phyloP scores from a whole-genome alignment of 345 rosid genomes.

The Boechera divaricarpa region DNA sequence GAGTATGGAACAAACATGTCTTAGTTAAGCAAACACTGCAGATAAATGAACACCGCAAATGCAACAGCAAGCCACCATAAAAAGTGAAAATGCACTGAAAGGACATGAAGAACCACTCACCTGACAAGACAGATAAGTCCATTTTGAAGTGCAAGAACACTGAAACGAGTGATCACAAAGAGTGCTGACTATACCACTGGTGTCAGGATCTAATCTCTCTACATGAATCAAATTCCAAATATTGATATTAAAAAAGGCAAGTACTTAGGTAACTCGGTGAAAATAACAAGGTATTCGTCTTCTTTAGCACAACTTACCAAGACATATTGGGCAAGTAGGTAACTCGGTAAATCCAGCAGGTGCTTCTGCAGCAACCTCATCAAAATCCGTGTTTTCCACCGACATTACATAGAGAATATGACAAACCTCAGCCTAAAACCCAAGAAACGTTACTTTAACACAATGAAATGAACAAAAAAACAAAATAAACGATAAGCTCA shows the following conservation, averaged over 20 bases:
- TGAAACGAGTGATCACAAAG: constrained; percentile 96
- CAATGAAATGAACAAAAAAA: background rate
- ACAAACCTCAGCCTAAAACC: constrained; percentile 80
- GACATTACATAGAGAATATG: constrained; percentile 68
- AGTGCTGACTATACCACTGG: constrained; percentile 82
- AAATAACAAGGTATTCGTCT: background rate
- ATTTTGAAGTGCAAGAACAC: constrained; percentile 88
- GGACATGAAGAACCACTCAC: constrained; percentile 47
- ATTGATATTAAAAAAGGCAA: background rate
- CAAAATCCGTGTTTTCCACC: constrained; percentile 72
- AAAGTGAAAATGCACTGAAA: constrained; percentile 4
- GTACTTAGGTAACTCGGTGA: background rate
- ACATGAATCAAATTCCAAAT: constrained; percentile 25
- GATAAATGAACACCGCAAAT: background rate
- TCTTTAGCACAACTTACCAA: constrained; percentile 56
- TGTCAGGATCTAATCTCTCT: constrained; percentile 96
- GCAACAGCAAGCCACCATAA: constrained; percentile 2
- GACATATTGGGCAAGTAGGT: constrained; percentile 92
- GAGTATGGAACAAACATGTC: background rate
- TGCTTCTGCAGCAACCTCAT: constrained; percentile 61
- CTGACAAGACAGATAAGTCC: constrained; percentile 95
- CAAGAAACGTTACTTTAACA: constrained; percentile 8
- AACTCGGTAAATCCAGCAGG: constrained; percentile 75
- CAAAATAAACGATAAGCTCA: background rate
- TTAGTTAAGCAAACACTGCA: background rate